Conservation (phyloP, 495 filamentous ascomycete species). For the Margaritispora aquatica region DNA sequence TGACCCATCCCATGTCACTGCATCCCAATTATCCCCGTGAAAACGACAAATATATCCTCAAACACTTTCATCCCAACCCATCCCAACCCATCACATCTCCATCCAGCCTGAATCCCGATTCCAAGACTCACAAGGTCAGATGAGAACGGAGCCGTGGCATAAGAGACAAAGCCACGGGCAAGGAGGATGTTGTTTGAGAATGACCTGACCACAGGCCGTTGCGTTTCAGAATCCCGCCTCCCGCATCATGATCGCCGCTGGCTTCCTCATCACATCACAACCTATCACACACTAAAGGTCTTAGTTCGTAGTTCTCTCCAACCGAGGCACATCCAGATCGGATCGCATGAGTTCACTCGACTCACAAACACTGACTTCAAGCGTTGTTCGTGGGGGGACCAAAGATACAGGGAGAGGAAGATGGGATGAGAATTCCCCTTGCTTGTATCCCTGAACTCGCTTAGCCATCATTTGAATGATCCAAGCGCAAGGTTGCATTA, state of each 20-base stretch:
- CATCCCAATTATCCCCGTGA: too few species aligned
- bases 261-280: background rate
- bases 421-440: background rate
- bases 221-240: slow-evolving; percentile 1
- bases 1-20: too few species aligned
- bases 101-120: too few species aligned
- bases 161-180: too few species aligned
- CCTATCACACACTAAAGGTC: background rate
- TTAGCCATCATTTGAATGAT: too few species aligned
- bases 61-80: background rate
- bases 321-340: background rate
- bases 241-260: slow-evolving; percentile 5
- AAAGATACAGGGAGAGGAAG: too few species aligned
- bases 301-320: too few species aligned
- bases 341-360: background rate
- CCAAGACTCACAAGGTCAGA: too few species aligned
- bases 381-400: background rate
- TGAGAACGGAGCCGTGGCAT: too few species aligned
- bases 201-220: too few species aligned
- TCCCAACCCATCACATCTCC: background rate
- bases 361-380: background rate
- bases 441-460: too few species aligned
- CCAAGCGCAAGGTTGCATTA: background rate
- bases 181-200: too few species aligned
- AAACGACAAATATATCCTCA: background rate